Percentiles rank a stretch among this genome's conserved stretches.
These are phyloP conservation scores for Moricandia arvensis DNA, from an alignment of 345 rosid species.

Conservation along the genomic window DNA sequence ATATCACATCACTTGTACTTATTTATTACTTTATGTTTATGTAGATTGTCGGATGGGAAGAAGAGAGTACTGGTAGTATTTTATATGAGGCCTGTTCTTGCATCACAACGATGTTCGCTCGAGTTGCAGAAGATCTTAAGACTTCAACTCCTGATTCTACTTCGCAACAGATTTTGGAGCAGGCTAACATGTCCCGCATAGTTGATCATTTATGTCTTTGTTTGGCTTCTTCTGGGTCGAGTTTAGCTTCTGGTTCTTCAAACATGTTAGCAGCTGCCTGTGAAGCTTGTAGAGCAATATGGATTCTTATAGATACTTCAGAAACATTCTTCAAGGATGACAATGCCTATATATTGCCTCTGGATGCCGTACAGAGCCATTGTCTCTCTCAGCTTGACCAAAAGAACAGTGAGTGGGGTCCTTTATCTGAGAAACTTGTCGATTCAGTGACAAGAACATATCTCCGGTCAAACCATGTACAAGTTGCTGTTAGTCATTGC, in stretches of 20 bases:
- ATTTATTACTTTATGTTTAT: slow-evolving; percentile 23
- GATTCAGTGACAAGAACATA: slow-evolving; percentile 72
- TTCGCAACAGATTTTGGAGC: slow-evolving; percentile 66
- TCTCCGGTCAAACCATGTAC: slow-evolving; percentile 79
- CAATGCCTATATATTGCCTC: slow-evolving; percentile 56
- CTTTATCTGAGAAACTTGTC: slow-evolving; percentile 57
- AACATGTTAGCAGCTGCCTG: slow-evolving; percentile 71
- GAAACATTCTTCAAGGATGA: slow-evolving; percentile 55
- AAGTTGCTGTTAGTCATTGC: slow-evolving; percentile 68
- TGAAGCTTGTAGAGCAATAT: slow-evolving; percentile 81
- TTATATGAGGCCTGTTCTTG: slow-evolving; percentile 72
- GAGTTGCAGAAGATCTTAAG: slow-evolving; percentile 58
- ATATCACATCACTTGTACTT: slow-evolving; percentile 3
- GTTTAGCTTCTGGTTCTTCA: slow-evolving; percentile 75
- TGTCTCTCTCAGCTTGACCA: slow-evolving; percentile 58
- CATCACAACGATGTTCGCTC: slow-evolving; percentile 55
- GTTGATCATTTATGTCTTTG: slow-evolving; percentile 77
- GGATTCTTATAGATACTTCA: slow-evolving; percentile 66
- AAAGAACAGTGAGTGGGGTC: slow-evolving; percentile 58
- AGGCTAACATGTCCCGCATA: slow-evolving; percentile 73
- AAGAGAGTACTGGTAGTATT: slow-evolving; percentile 65
- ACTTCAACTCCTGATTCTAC: slow-evolving; percentile 48
- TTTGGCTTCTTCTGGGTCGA: slow-evolving; percentile 78
- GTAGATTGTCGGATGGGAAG: slow-evolving; percentile 65
- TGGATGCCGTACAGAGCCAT: slow-evolving; percentile 56